Conservation (phyloP, 345 rosid species). For the Rhodamnia rubescens region DNA sequence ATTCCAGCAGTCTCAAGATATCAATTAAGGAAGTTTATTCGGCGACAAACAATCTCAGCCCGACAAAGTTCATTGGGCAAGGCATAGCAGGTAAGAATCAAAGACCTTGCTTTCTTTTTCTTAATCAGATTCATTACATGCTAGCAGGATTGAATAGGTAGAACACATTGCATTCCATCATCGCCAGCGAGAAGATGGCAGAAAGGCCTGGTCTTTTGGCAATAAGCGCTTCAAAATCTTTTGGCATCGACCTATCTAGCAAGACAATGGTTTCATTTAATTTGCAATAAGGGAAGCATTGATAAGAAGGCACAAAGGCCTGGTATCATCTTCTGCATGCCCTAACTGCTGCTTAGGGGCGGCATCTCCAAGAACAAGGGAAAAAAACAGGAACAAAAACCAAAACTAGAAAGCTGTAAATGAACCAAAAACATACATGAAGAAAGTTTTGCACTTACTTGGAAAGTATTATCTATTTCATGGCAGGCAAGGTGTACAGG, state of each 20-base stretch:
- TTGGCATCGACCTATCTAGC: neutral
- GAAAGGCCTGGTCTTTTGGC: neutral
- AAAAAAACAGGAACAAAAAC: neutral
- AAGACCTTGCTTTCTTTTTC: neutral
- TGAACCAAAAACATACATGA: neutral
- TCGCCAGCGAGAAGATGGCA: neutral
- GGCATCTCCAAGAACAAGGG: neutral
- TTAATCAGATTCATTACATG: neutral
- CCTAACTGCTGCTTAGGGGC: neutral
- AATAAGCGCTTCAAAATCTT: neutral
- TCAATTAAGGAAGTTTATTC: conserved; percentile 31
- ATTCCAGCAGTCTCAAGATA: conserved; percentile 17
- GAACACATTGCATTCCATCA: neutral
- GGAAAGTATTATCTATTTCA: neutral
- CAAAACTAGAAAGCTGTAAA: neutral
- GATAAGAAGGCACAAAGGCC: neutral
- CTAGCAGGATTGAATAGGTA: neutral
- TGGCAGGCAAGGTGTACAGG: conserved; percentile 49
- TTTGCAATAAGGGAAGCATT: neutral
- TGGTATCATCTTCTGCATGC: neutral
- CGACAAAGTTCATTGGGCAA: conserved; percentile 47
- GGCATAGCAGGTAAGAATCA: conserved; percentile 45
- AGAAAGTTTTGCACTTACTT: neutral
- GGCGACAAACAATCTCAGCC: conserved; percentile 38
- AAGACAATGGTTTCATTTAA: neutral